A percentile compares a stretch with the other conserved stretches of the same genome.
These are phyloP conservation scores for Cryptomeria japonica DNA, from an alignment of 75 land plant species.

Conservation along the genomic window DNA sequence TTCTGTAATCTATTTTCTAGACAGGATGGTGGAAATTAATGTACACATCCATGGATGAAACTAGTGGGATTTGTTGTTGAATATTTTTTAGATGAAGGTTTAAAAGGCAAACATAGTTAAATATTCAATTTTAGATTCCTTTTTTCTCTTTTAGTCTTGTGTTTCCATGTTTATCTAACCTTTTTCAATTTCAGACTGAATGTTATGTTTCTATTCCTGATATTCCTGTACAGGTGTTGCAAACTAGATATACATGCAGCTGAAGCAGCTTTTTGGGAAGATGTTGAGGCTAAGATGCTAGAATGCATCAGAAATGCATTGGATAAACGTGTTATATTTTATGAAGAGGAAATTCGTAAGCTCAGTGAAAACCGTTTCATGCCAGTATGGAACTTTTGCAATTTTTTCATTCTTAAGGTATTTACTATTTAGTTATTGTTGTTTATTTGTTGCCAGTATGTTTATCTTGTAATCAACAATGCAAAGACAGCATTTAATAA, in stretches of 20 bases:
- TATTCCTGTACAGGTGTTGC: conserved; percentile 66
- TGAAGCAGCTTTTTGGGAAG: conserved; percentile 92
- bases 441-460: background rate
- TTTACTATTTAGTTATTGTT: conserved; percentile 26
- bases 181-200: background rate
- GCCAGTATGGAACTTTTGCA: conserved; percentile 92
- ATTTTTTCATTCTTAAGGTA: conserved; percentile 93
- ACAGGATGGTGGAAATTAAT: too few species aligned
- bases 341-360: conserved; percentile 94
- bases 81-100: background rate
- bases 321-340: conserved; percentile 91
- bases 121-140: background rate
- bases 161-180: background rate
- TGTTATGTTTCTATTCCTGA: background rate
- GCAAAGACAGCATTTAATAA: background rate
- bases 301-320: conserved; percentile 81
- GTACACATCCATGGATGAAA: too few species aligned
- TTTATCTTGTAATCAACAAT: background rate
- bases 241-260: conserved; percentile 75
- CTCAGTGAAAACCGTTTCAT: conserved; percentile 80
- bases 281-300: conserved; percentile 75
- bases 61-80: background rate
- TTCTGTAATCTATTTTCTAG: too few species aligned
- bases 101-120: background rate
- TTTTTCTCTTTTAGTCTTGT: background rate